Base-by-base conservation (phyloP, 176 grass and related monocot species). In the Hordeum vulgare region DNA sequence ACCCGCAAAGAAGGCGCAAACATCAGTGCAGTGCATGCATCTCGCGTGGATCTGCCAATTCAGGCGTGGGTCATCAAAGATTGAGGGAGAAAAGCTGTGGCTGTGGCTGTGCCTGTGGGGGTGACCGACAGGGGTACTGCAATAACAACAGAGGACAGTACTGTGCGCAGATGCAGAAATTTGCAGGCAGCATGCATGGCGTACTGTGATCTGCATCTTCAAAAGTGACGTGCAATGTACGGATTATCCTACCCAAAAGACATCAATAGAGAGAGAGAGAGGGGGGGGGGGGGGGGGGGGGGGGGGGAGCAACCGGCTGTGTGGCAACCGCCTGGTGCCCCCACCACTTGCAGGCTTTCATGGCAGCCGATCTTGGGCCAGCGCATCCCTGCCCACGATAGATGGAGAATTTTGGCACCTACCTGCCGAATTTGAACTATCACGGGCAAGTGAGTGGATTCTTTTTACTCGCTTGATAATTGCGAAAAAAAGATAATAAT, bases 221-320 rank as follows among this genome's bases (percentile, higher is more conserved):
- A 77, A 76, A 81, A 27, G 87, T 11, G 1, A 10, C 61, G 77
- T 17, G 37, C 1, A 8, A 1, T 8, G 76, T 89, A 89, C 77
- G 71, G 82, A 85, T 14, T 67, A 63, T 85, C 49, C 14, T 65
- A 61, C 82, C 51, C 18, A 34, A 77, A 81, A 60, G 82, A 35
- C 6, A 14, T 23, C 39, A 49, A 1, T 26, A 7, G 62, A 4
- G 35, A 56, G 35, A 7, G 44, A 5, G 21, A 0, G 27, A n/a
- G n/a, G n/a, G n/a, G n/a, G n/a, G n/a, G n/a, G n/a, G n/a, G n/a
- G n/a, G n/a, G n/a, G n/a, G n/a, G n/a, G n/a, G n/a, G n/a, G n/a
- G n/a, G n/a, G n/a, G n/a, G n/a, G n/a, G n/a, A n/a, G 27, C 56
- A n/a, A 60, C 57, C 57, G 0, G 33, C 20, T 5, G 15, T 24